Evolutionary conservation across 176 grass and related monocot genomes (phyloP).

Genomic region (Pontederia paniculata): DNA sequence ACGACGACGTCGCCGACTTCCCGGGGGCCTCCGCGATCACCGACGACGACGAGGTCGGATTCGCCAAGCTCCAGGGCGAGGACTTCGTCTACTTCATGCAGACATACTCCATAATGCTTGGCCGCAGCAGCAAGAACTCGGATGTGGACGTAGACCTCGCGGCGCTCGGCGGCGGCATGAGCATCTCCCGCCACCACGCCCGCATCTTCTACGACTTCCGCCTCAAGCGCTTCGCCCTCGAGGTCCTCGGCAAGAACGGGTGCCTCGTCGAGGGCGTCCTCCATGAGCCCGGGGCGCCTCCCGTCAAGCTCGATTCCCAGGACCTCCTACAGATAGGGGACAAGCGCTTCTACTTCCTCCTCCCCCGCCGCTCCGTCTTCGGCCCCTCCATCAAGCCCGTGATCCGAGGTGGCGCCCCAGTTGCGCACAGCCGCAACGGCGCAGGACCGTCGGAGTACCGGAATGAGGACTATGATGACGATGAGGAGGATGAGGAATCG

Average conservation of each 20-base stretch:
- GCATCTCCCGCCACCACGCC: slow-evolving; percentile 82
- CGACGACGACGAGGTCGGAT: slow-evolving; percentile 49
- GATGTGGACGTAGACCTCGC: slow-evolving; percentile 84
- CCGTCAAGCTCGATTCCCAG: slow-evolving; percentile 81
- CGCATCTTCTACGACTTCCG: slow-evolving; percentile 76
- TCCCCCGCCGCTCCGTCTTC: slow-evolving; percentile 72
- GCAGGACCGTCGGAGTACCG: neutral
- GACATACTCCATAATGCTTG: slow-evolving; percentile 82
- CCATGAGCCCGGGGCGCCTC: slow-evolving; percentile 34
- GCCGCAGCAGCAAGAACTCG: slow-evolving; percentile 60
- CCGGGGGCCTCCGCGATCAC: neutral
- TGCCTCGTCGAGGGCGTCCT: slow-evolving; percentile 78
- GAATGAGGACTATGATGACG: slow-evolving; percentile 2
- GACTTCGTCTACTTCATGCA: slow-evolving; percentile 96
- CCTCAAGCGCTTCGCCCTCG: slow-evolving; percentile 58
- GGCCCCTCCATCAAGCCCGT: slow-evolving; percentile 9
- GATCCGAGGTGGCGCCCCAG: slow-evolving; percentile 8
- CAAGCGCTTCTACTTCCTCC: slow-evolving; percentile 82
- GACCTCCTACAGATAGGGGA: slow-evolving; percentile 91
- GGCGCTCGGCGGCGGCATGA: slow-evolving; percentile 66
- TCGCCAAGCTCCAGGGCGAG: slow-evolving; percentile 85
- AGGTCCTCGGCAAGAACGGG: slow-evolving; percentile 85
- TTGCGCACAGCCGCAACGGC: neutral
- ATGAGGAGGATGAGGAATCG: slow-evolving; percentile 9
- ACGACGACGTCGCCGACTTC: slow-evolving; percentile 6